phyloP scores from a whole-genome alignment of 371 early-diverging fungal species.

The Mortierella sp. region DNA sequence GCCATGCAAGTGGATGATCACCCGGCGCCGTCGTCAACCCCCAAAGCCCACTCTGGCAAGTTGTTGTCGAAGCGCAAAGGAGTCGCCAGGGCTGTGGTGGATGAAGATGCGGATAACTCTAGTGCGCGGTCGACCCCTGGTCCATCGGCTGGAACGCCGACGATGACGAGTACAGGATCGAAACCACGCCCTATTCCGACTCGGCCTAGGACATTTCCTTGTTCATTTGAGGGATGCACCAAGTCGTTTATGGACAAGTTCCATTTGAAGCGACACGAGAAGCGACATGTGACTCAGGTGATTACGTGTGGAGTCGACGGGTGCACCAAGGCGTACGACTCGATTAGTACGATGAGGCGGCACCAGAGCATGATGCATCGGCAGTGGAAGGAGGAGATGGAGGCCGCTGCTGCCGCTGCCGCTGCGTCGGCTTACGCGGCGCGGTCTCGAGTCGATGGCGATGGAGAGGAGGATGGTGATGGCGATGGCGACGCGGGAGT shows the following conservation, averaged over 20 bases:
- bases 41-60: neutral
- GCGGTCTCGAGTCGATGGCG: neutral
- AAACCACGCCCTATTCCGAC: slow-evolving; percentile 31
- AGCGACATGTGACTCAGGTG: slow-evolving; percentile 51
- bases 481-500: neutral
- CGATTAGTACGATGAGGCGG: slow-evolving; percentile 54
- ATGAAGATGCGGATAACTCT: slow-evolving; percentile 11
- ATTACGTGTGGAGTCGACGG: slow-evolving; percentile 56
- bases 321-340: slow-evolving; percentile 54
- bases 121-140: slow-evolving; percentile 11
- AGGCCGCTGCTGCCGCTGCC: slow-evolving; percentile 19
- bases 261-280: slow-evolving; percentile 51
- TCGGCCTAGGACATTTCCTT: slow-evolving; percentile 45
- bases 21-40: neutral
- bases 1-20: slow-evolving; percentile 7
- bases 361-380: slow-evolving; percentile 57
- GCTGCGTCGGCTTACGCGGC: slow-evolving; percentile 14
- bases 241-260: slow-evolving; percentile 58
- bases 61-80: slow-evolving; percentile 16
- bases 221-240: slow-evolving; percentile 46
- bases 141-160: slow-evolving; percentile 1
- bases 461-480: neutral
- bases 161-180: slow-evolving; percentile 21
- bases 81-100: slow-evolving; percentile 3
- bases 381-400: slow-evolving; percentile 31